Evolutionary conservation across 129 eudicot genomes (phyloP).

Genomic region (Flaveria trinervia): DNA sequence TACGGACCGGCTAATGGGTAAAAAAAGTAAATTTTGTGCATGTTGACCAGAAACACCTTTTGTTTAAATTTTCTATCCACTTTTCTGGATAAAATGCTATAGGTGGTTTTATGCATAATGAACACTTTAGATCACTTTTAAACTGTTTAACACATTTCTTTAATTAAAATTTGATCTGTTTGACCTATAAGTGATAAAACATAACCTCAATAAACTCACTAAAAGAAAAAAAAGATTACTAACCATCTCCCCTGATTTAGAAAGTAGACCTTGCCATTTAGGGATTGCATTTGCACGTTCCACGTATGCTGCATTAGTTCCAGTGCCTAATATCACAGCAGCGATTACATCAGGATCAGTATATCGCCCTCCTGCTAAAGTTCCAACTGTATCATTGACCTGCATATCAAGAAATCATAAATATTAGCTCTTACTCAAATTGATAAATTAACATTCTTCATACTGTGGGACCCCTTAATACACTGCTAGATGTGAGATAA

Average conservation of each 20-base stretch:
- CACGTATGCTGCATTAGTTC: constrained; percentile 90
- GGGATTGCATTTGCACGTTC: constrained; percentile 79
- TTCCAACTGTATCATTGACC: constrained; percentile 91
- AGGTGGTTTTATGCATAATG: neutral
- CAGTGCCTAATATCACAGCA: constrained; percentile 88
- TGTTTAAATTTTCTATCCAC: neutral
- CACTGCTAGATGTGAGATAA: neutral
- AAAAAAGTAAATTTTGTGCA: neutral
- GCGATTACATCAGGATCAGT: constrained; percentile 59
- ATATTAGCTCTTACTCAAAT: neutral
- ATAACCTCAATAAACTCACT: neutral
- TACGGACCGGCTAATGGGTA: neutral
- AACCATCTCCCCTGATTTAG: constrained; percentile 86
- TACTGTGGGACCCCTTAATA: neutral
- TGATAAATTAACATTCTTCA: neutral
- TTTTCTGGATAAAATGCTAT: neutral
- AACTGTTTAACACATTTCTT: neutral
- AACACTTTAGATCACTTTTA: neutral
- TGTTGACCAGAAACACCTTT: neutral
- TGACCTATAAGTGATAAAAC: neutral
- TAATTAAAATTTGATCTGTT: neutral
- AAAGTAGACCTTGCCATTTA: constrained; percentile 75
- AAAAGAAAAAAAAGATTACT: constrained; percentile 2
- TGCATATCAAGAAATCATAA: constrained; percentile 25
- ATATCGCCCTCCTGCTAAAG: constrained; percentile 76